Percentiles rank a stretch among this genome's conserved stretches.
These are phyloP conservation scores for Odonthalia washingtoniensis DNA, from an alignment of 31 red algal species.

Conservation along the genomic window DNA sequence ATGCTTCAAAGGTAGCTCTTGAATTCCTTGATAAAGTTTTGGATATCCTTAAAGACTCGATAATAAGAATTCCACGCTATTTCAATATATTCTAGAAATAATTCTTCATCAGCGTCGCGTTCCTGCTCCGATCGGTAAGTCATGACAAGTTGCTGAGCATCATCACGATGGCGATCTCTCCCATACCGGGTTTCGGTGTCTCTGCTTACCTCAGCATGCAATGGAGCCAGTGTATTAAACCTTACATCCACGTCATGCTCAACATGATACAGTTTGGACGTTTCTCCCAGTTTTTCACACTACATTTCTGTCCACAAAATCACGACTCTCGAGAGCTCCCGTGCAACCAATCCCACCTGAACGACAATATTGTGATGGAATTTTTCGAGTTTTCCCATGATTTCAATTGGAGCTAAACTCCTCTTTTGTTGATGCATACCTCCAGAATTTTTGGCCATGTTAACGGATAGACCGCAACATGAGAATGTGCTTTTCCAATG, in stretches of 20 bases:
- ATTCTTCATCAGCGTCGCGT: conserved; percentile 17
- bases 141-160: conserved; percentile 70
- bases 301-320: conserved; percentile 97
- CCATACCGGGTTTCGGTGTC: too few relatives aligned
- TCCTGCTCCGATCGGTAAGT: conserved; percentile 77
- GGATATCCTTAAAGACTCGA: conserved; percentile 60
- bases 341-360: conserved; percentile 89
- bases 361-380: conserved; percentile 82
- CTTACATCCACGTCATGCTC: conserved; percentile 91
- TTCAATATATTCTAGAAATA: conserved; percentile 54
- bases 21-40: conserved; percentile 83
- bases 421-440: conserved; percentile 70
- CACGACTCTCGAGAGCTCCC: conserved; percentile 90
- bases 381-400: conserved; percentile 75
- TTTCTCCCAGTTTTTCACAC: conserved; percentile 97
- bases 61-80: conserved; percentile 95
- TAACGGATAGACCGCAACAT: conserved; percentile 93
- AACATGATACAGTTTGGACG: conserved; percentile 89
- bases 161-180: too few relatives aligned
- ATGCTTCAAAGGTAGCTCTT: conserved; percentile 66
- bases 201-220: too few relatives aligned
- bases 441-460: conserved; percentile 77
- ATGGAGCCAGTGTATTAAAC: conserved; percentile 87
- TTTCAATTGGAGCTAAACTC: conserved; percentile 68
- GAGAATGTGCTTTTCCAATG: conserved; percentile 94